These are phyloP conservation scores for Fraxinus pennsylvanica DNA, from an alignment of 257 asterid genomes.

Conservation along the genomic window DNA sequence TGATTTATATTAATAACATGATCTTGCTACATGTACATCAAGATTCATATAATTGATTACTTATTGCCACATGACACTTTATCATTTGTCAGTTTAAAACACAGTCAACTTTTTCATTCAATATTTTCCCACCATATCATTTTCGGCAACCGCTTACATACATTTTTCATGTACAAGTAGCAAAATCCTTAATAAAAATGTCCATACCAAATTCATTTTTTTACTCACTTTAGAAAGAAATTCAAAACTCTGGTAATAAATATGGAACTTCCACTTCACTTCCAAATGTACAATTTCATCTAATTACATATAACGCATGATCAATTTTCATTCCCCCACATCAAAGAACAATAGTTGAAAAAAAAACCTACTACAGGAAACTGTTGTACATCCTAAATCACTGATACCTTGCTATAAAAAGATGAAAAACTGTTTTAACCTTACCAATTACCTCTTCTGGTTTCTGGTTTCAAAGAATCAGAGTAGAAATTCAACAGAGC, in stretches of 20 bases:
- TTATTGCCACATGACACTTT: too few species aligned
- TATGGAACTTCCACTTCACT: not conserved
- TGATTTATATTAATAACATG: not conserved
- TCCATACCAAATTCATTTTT: not conserved
- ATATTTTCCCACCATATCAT: too few species aligned
- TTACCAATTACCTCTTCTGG: not conserved
- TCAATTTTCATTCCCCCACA: not conserved
- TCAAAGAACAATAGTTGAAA: not conserved
- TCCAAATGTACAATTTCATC: not conserved
- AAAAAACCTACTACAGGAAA: not conserved
- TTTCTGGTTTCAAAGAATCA: not conserved
- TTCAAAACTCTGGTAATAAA: not conserved
- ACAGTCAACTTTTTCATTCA: too few species aligned
- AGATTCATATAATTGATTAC: too few species aligned
- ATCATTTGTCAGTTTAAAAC: too few species aligned
- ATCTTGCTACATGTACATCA: too few species aligned
- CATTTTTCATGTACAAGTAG: too few species aligned
- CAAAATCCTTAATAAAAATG: not conserved
- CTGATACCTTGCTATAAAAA: not conserved
- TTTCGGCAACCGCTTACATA: too few species aligned
- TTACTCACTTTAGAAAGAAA: not conserved
- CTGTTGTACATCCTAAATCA: not conserved
- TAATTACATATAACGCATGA: not conserved
- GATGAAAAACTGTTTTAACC: not conserved
- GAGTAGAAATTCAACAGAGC: not conserved